Percentiles rank a stretch among this genome's conserved stretches.
phyloP scores from a whole-genome alignment of 495 filamentous ascomycete species.

The Poronia punctata region DNA sequence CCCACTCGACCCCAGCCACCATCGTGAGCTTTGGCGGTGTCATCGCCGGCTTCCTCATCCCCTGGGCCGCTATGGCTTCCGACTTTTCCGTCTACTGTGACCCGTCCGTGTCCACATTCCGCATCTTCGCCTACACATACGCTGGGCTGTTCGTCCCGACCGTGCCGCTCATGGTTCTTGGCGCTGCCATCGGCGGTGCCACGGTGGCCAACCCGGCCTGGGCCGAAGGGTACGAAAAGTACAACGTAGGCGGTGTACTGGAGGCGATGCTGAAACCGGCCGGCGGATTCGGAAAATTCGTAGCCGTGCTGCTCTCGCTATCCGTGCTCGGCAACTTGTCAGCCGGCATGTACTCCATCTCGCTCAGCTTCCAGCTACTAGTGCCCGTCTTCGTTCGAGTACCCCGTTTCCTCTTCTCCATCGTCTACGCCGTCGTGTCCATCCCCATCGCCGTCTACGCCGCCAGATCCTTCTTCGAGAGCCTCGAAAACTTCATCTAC shows the following conservation, averaged over 20 bases:
- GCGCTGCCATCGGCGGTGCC: slow-evolving; percentile 45
- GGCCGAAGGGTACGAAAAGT: slow-evolving; percentile 32
- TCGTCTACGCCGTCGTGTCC: slow-evolving; percentile 38
- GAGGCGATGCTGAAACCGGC: slow-evolving; percentile 42
- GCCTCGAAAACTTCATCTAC: slow-evolving; percentile 44
- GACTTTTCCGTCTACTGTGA: slow-evolving; percentile 38
- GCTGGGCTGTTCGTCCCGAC: slow-evolving; percentile 40
- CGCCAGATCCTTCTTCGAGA: slow-evolving; percentile 40
- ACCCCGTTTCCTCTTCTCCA: slow-evolving; percentile 41
- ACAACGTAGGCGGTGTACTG: slow-evolving; percentile 44
- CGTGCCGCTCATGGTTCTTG: slow-evolving; percentile 43
- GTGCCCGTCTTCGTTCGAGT: slow-evolving; percentile 34
- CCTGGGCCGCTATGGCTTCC: slow-evolving; percentile 32
- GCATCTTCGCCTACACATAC: slow-evolving; percentile 34
- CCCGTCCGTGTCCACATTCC: slow-evolving; percentile 30
- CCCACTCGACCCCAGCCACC: slow-evolving; percentile 13
- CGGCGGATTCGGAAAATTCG: slow-evolving; percentile 46
- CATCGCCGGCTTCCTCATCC: slow-evolving; percentile 37
- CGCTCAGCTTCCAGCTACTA: slow-evolving; percentile 46
- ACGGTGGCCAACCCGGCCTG: slow-evolving; percentile 30
- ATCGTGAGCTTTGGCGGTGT: slow-evolving; percentile 27
- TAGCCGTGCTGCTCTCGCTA: slow-evolving; percentile 43
- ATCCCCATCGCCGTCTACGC: slow-evolving; percentile 43
- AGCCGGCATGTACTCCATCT: slow-evolving; percentile 38
- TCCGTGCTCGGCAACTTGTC: slow-evolving; percentile 44